Conservation (phyloP, 331 rosid species). For the Acacia concinna region DNA sequence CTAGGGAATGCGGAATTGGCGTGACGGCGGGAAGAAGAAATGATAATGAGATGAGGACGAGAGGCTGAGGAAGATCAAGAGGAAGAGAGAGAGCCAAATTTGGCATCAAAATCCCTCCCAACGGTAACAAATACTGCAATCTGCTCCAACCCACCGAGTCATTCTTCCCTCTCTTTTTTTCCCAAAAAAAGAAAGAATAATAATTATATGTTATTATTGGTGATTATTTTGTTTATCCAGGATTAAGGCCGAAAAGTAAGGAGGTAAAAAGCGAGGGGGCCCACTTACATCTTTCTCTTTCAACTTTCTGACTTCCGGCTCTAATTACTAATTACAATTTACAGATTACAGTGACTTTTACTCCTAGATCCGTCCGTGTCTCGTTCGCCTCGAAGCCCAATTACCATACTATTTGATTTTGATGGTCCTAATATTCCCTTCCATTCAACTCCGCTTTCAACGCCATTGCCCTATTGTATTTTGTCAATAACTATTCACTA, state of each 20-base stretch:
- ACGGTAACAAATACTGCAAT: neutral
- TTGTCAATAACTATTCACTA: neutral
- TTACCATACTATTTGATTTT: neutral
- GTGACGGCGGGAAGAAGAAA: neutral
- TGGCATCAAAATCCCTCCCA: neutral
- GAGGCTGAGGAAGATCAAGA: neutral
- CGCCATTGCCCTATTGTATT: neutral
- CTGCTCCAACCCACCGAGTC: neutral
- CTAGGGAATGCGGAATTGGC: neutral
- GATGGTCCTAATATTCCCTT: neutral
- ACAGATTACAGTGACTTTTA: too few relatives aligned
- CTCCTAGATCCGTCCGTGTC: neutral
- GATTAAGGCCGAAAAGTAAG: neutral
- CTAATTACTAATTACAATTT: slow-evolving; percentile 9
- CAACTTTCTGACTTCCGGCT: neutral
- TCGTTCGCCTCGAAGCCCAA: neutral
- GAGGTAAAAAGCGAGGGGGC: neutral
- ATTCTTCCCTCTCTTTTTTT: neutral
- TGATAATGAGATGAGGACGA: neutral
- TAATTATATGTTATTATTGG: neutral
- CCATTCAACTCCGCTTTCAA: neutral
- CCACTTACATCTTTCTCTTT: neutral
- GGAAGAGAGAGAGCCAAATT: neutral
- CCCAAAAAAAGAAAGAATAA: too few relatives aligned
- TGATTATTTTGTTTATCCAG: neutral